Evolutionary conservation across 208 protist species (phyloP), one percentile per base, ranked within the genome.

Genomic region (Tritrichomonas foetus): DNA sequence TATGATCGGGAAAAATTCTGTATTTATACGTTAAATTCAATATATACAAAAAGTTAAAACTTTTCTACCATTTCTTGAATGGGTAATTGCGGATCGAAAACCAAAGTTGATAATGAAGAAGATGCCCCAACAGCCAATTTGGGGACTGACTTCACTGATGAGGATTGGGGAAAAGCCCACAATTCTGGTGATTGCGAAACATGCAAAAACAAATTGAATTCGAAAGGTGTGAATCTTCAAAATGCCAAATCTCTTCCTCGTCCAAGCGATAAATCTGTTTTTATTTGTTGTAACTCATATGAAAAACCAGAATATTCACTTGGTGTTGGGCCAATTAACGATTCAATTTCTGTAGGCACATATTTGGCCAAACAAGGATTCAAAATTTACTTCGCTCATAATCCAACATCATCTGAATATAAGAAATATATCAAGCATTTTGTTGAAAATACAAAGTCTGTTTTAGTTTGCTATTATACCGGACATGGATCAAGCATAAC

Each of bases 211-310:
- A n/a, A n/a, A n/a, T n/a, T n/a, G n/a, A n/a, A n/a, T n/a, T n/a
- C n/a, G n/a, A n/a, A n/a, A n/a, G n/a, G n/a, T n/a, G n/a, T n/a
- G n/a, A 27, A 75, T 75, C 69, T 75, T 44, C 33, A 75, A 75
- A 75, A 75, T 16, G 69, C 69, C 33, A 75, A 75, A 36, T 47
- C 69, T 36, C 69, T 75, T n/a, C 41, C 69, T 11, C 36, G 13
- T 13, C 36, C 36, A 5, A 13, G 36, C n/a, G 44, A n/a, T 11
- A 33, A 36, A 33, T 27, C 41, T 75, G 69, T 27, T 39, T 78
- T 78, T 78, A 78, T 78, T 78, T 78, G 69, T 20, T 78, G 69
- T 36, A 78, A 78, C n/a, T 30, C 69, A 47, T 78, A 78, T 47
- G 47, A 27, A 39, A 78, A 78, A 20, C 69, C 69, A 78, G 36